These are phyloP conservation scores for Alternaria panax DNA, from an alignment of 2,329 filamentous ascomycete genomes.

Conservation along the genomic window DNA sequence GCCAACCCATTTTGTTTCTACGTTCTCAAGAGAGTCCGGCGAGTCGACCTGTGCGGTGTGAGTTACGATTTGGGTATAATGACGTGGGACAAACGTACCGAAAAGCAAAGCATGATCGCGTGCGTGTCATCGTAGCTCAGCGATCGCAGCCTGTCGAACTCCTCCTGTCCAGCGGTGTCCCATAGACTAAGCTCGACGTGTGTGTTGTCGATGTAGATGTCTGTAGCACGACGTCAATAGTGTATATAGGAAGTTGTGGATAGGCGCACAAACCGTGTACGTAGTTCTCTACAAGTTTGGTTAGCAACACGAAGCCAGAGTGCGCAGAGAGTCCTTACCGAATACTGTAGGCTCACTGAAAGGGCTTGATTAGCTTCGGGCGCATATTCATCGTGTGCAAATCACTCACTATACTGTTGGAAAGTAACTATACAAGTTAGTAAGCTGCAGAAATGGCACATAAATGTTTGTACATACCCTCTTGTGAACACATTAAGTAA, in stretches of 20 bases:
- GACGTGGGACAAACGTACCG: constrained; percentile 47
- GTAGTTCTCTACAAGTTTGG: constrained; percentile 76
- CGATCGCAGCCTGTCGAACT: constrained; percentile 95
- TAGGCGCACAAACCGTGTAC: constrained; percentile 76
- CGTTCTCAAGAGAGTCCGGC: constrained; percentile 95
- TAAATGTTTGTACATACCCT: constrained; percentile 71
- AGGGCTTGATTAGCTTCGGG: constrained; percentile 26
- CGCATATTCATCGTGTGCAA: constrained; percentile 17
- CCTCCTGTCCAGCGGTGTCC: constrained; percentile 98
- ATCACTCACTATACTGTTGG: constrained; percentile 85
- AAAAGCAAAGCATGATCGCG: constrained; percentile 98
- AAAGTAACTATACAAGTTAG: constrained; percentile 73
- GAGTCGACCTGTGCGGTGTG: constrained; percentile 72
- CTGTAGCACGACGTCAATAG: constrained; percentile 55
- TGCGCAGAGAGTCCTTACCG: constrained; percentile 52
- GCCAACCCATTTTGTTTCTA: constrained; percentile 97
- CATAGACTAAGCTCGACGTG: constrained; percentile 97
- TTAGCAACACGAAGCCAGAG: constrained; percentile 27
- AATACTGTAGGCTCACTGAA: constrained; percentile 90
- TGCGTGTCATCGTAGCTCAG: constrained; percentile 98
- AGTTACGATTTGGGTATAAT: constrained; percentile 1
- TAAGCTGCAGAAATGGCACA: constrained; percentile 1
- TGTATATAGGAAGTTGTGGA: not conserved
- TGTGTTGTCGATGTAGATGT: constrained; percentile 97
- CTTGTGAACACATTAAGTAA: constrained; percentile 97